Conservation (phyloP, 345 rosid genomes). For the Bruguiera parviflora region DNA sequence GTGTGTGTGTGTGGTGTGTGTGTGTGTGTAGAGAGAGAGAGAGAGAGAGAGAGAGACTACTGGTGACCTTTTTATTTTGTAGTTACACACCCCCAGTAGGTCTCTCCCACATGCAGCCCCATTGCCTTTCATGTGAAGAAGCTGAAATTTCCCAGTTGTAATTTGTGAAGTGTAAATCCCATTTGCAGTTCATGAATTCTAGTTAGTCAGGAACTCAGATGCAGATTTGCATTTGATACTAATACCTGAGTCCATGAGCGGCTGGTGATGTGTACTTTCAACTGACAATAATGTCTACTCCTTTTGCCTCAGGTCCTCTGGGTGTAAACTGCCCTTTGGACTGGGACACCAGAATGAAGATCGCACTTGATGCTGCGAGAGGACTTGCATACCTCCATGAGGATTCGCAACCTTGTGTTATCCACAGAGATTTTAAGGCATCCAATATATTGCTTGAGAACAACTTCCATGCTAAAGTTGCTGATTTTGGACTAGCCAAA, state of each 20-base stretch:
- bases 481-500: slow-evolving; percentile 97
- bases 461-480: slow-evolving; percentile 92
- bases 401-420: slow-evolving; percentile 98
- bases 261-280: no score
- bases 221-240: no score
- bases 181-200: no score
- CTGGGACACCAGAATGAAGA: slow-evolving; percentile 98
- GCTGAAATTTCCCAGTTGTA: background rate
- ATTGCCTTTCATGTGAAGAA: background rate
- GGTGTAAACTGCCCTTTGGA: slow-evolving; percentile 91
- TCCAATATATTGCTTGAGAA: slow-evolving; percentile 96
- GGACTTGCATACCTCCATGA: slow-evolving; percentile 96
- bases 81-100: background rate
- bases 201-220: no score
- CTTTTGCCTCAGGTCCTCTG: slow-evolving; percentile 62
- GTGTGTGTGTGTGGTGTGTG: no score
- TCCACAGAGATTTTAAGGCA: slow-evolving; percentile 97
- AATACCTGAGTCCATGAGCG: no score
- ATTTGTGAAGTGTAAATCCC: no score
- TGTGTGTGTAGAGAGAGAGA: no score
- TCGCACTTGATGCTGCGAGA: slow-evolving; percentile 99
- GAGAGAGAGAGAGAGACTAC: no score
- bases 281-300: background rate
- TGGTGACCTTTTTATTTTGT: no score
- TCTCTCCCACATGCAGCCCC: background rate